Evolutionary conservation across 345 rosid species (phyloP).

Genomic region (Clausena lansium): DNA sequence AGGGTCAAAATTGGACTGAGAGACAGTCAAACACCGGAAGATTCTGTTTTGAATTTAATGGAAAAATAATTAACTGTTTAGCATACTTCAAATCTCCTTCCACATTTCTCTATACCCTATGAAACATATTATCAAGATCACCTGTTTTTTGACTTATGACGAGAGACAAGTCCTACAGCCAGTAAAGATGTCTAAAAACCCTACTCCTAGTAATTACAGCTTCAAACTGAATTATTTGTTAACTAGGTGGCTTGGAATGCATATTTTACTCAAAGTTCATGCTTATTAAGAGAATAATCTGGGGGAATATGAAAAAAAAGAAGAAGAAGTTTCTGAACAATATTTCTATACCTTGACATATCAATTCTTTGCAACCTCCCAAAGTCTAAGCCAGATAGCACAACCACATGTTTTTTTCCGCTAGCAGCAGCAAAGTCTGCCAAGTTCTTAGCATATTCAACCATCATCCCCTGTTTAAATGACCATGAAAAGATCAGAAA

Average conservation of each 20-base stretch:
- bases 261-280: not conserved
- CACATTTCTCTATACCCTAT: not conserved
- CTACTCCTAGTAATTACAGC: not conserved
- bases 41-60: not conserved
- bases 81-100: not conserved
- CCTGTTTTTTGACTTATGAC: not conserved
- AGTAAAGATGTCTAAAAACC: not conserved
- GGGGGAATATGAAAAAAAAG: no score
- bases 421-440: constrained; percentile 75
- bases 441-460: constrained; percentile 70
- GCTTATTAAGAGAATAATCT: not conserved
- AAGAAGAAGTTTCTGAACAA: not conserved
- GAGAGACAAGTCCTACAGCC: not conserved
- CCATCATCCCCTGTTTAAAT: constrained; percentile 67
- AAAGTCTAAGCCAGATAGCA: constrained; percentile 89
- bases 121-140: not conserved
- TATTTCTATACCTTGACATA: constrained; percentile 60
- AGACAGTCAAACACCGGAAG: not conserved
- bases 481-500: constrained; percentile 14
- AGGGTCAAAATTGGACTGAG: no score
- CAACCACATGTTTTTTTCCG: constrained; percentile 67
- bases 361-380: constrained; percentile 81
- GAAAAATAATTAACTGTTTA: not conserved
- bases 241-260: not conserved
- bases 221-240: not conserved